Conservation (phyloP, 2,329 filamentous ascomycete species). For the Diaporthe batatas region DNA sequence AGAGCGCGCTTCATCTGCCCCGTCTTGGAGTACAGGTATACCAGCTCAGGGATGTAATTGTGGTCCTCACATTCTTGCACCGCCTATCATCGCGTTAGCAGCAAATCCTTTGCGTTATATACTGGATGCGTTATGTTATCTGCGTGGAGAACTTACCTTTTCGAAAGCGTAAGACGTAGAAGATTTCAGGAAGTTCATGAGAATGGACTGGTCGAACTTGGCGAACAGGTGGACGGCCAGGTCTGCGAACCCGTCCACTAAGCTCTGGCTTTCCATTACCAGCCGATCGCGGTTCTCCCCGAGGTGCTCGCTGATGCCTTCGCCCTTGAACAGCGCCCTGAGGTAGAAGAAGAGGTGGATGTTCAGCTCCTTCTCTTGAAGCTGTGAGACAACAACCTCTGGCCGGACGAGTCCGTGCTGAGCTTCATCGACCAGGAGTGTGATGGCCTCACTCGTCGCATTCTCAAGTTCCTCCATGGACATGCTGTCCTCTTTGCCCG, state of each 20-base stretch:
- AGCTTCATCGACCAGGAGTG: conserved; percentile 89
- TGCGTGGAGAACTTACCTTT: conserved; percentile 59
- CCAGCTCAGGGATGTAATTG: conserved; percentile 91
- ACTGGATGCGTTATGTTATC: neutral
- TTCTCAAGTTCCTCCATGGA: conserved; percentile 79
- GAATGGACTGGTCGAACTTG: conserved; percentile 80
- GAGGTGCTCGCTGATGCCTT: conserved; percentile 69
- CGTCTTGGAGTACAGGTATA: conserved; percentile 94
- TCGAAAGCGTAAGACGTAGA: conserved; percentile 93
- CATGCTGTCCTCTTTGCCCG: conserved; percentile 75
- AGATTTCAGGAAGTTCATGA: conserved; percentile 89
- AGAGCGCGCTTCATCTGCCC: conserved; percentile 93
- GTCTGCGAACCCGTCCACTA: conserved; percentile 91
- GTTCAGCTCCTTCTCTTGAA: conserved; percentile 75
- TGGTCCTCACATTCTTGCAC: conserved; percentile 83
- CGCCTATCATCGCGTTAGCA: conserved; percentile 59
- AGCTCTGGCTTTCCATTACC: conserved; percentile 70
- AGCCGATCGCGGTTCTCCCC: conserved; percentile 69
- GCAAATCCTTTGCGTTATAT: no score
- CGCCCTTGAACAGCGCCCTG: conserved; percentile 84
- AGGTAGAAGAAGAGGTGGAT: conserved; percentile 95
- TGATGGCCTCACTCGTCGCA: conserved; percentile 85
- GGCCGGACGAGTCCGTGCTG: conserved; percentile 88
- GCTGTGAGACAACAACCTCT: conserved; percentile 81
- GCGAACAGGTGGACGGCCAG: conserved; percentile 89